These are phyloP conservation scores for Cyclospora cayetanensis DNA, from an alignment of 169 alveolate genomes.

Conservation along the genomic window DNA sequence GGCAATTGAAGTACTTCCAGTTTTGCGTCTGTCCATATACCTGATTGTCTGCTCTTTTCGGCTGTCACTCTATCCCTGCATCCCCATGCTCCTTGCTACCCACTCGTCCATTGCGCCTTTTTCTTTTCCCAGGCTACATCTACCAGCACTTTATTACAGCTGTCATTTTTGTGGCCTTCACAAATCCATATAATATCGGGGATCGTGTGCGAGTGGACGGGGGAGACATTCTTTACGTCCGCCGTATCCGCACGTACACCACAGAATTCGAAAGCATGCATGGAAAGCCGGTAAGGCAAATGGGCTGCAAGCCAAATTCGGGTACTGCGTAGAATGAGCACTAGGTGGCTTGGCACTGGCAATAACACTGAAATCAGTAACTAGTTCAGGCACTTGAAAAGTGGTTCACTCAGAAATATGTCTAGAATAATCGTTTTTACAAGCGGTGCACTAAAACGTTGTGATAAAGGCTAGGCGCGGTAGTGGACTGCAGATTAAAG, in stretches of 20 bases:
- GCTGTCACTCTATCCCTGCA: neutral
- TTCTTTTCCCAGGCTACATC: constrained; percentile 39
- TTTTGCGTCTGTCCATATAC: too few species aligned
- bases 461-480: too few species aligned
- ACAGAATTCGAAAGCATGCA: constrained; percentile 70
- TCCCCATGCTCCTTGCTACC: neutral
- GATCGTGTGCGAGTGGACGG: constrained; percentile 71
- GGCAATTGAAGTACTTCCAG: too few species aligned
- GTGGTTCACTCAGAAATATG: too few species aligned
- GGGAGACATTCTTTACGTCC: constrained; percentile 61
- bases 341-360: too few species aligned
- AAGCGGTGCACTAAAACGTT: too few species aligned
- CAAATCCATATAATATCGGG: constrained; percentile 62
- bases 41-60: too few species aligned
- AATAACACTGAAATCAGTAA: too few species aligned
- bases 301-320: neutral
- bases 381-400: too few species aligned
- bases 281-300: constrained; percentile 58
- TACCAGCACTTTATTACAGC: constrained; percentile 66
- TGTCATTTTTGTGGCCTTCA: constrained; percentile 57
- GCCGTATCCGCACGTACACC: constrained; percentile 64
- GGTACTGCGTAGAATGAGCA: too few species aligned
- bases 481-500: too few species aligned
- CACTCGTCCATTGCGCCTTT: neutral
- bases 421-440: too few species aligned